These are phyloP conservation scores for Lolium perenne DNA, from an alignment of 176 grass and related monocot species.

Conservation along the genomic window DNA sequence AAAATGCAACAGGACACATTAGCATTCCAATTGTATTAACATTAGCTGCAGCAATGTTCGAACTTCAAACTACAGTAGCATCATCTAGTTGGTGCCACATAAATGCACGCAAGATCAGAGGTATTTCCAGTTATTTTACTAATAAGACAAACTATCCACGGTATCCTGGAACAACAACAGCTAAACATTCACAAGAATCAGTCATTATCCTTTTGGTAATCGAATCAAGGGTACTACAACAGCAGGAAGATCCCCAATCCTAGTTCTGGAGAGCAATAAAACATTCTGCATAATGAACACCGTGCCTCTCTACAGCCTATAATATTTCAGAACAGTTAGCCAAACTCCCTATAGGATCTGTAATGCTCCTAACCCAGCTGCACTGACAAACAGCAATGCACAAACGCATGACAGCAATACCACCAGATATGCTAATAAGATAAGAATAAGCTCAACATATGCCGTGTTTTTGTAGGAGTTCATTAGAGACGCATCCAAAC, in stretches of 20 bases:
- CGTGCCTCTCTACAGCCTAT: background rate
- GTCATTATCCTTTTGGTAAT: background rate
- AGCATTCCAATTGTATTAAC: constrained; percentile 20
- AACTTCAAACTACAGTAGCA: background rate
- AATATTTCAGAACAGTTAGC: background rate
- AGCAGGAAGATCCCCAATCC: background rate
- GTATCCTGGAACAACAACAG: background rate
- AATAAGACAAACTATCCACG: background rate
- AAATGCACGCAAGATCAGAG: constrained; percentile 23
- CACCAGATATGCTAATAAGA: no score
- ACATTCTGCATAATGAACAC: background rate
- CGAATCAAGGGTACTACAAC: background rate
- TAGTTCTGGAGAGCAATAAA: background rate
- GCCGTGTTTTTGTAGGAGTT: background rate
- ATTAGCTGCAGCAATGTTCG: constrained; percentile 12
- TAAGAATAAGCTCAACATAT: background rate
- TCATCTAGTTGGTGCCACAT: background rate
- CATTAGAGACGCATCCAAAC: background rate
- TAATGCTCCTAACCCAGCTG: background rate
- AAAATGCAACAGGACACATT: constrained; percentile 29
- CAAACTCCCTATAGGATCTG: background rate
- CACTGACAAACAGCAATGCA: background rate
- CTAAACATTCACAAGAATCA: constrained; percentile 27
- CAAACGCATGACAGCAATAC: background rate
- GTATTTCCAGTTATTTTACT: constrained; percentile 25